phyloP scores from a whole-genome alignment of 2,329 filamentous ascomycete species.

The Beauveria medogensis region DNA sequence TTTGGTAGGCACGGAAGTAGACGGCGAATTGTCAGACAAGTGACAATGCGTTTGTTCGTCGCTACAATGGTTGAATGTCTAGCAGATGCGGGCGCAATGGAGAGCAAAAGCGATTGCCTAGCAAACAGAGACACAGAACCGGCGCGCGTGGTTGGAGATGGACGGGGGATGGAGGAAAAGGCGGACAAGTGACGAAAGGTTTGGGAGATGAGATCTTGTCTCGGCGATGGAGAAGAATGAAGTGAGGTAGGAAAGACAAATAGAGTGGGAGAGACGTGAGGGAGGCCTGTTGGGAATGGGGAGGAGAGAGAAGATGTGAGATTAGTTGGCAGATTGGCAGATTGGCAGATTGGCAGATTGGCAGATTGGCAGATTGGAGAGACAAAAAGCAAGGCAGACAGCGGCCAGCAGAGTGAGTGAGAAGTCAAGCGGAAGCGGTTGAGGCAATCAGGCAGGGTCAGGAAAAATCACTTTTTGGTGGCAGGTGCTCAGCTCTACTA shows the following conservation, averaged over 20 bases:
- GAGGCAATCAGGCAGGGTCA: no score
- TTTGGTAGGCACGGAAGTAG: no score
- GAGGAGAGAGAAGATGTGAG: not conserved
- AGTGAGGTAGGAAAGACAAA: not conserved
- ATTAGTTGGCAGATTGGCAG: not conserved
- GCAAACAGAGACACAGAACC: not conserved
- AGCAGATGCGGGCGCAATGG: conserved; percentile 1
- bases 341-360: no score
- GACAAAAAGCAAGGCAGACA: no score
- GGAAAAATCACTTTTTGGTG: no score
- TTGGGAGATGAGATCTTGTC: not conserved
- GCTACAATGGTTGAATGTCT: conserved; percentile 3
- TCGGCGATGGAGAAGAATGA: not conserved
- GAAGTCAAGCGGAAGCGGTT: no score
- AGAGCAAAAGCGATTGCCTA: not conserved
- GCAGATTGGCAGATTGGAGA: no score
- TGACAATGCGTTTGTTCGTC: not conserved
- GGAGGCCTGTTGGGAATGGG: not conserved
- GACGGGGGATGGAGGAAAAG: not conserved
- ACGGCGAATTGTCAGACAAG: not conserved
- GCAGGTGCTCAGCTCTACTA: no score
- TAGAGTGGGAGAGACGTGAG: not conserved
- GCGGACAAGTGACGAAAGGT: not conserved
- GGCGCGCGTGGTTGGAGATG: not conserved
- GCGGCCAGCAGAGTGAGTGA: no score